Conservation (phyloP, 805 yeast species). For the Ogataea pignaliae region DNA sequence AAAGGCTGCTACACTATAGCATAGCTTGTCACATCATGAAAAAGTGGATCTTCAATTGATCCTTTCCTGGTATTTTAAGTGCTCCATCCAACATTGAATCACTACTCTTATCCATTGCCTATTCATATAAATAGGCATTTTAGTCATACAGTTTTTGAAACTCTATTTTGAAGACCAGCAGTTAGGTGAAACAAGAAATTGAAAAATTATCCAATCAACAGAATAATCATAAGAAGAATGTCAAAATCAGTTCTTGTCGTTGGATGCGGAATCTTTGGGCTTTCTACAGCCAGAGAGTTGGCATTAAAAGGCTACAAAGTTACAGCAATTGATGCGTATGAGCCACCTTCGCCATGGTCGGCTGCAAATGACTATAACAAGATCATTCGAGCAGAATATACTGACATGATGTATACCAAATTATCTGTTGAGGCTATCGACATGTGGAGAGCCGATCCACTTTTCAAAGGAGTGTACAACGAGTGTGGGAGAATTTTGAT, state of each 20-base stretch:
- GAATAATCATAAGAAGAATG: conserved; percentile 1
- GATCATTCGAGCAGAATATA: conserved; percentile 44
- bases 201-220: too few relatives aligned
- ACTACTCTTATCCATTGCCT: too few relatives aligned
- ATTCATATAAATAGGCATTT: too few relatives aligned
- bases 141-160: too few relatives aligned
- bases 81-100: too few relatives aligned
- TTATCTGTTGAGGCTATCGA: conserved; percentile 42
- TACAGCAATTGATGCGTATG: conserved; percentile 35
- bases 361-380: conserved; percentile 48
- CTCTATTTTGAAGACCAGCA: too few relatives aligned
- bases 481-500: conserved; percentile 41
- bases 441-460: conserved; percentile 34
- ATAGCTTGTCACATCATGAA: too few relatives aligned
- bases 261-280: conserved; percentile 44
- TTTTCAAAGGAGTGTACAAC: conserved; percentile 30
- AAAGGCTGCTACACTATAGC: too few relatives aligned
- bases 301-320: conserved; percentile 30
- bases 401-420: conserved; percentile 37
- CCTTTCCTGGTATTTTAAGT: too few relatives aligned
- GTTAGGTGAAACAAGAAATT: too few relatives aligned
- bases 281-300: conserved; percentile 38
- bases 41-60: too few relatives aligned
- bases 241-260: conserved; percentile 20
- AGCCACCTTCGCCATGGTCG: conserved; percentile 41